A percentile compares a stretch with the other conserved stretches of the same genome.
Evolutionary conservation across 306 rosid genomes (phyloP).

Genomic region (Crotalaria pallida): DNA sequence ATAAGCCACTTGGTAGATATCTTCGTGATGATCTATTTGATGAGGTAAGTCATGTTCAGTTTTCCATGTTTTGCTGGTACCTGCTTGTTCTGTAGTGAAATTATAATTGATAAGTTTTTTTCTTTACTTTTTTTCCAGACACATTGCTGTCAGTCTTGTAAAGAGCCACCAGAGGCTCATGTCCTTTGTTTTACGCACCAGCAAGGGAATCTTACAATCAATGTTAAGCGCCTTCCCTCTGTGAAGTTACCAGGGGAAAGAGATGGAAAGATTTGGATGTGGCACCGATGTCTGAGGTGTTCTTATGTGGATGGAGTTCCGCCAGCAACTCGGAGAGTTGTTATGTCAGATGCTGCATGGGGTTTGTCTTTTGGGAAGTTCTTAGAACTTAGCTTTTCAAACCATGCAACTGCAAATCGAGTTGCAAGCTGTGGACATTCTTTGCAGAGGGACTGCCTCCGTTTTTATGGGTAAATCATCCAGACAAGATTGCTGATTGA

Average conservation of each 20-base stretch:
- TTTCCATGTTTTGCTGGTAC: conserved; percentile 1
- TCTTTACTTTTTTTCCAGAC: conserved; percentile 38
- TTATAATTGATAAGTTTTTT: conserved; percentile 11
- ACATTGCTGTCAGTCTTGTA: conserved; percentile 67
- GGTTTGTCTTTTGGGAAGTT: conserved; percentile 98
- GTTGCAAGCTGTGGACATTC: conserved; percentile 97
- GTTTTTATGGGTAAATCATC: conserved; percentile 79
- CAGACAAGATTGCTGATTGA: neutral
- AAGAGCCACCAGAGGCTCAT: conserved; percentile 75
- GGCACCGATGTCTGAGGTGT: conserved; percentile 95
- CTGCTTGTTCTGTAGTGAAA: conserved; percentile 14
- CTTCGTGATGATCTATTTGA: conserved; percentile 83
- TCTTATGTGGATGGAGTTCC: conserved; percentile 86
- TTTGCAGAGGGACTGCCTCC: conserved; percentile 95
- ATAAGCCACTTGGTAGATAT: conserved; percentile 97
- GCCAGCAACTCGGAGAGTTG: conserved; percentile 88
- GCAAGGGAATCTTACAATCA: conserved; percentile 95
- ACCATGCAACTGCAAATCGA: conserved; percentile 98
- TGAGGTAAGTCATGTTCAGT: conserved; percentile 40
- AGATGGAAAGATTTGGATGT: conserved; percentile 98
- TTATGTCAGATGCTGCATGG: conserved; percentile 99
- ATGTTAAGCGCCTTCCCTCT: conserved; percentile 75
- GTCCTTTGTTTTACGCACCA: conserved; percentile 77
- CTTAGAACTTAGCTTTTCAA: conserved; percentile 97
- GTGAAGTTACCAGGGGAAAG: conserved; percentile 79